phyloP scores from a whole-genome alignment of 108 stramenopile species.

The Cyclotella choctawhatcheeana region DNA sequence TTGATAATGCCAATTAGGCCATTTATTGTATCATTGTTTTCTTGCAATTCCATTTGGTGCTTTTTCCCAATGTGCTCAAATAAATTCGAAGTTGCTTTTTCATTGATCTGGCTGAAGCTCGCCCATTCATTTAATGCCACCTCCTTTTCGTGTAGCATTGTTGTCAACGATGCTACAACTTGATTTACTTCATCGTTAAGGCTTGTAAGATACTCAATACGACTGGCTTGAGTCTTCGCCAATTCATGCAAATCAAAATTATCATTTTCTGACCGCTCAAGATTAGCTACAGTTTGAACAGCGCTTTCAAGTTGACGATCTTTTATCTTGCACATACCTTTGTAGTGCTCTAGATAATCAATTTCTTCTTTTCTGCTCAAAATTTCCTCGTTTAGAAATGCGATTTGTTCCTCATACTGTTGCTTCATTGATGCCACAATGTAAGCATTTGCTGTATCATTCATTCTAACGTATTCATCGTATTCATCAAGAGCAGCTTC shows the following conservation, averaged over 20 bases:
- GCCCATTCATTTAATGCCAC: slow-evolving; percentile 15
- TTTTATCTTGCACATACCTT: background rate
- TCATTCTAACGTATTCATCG: slow-evolving; percentile 4
- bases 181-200: slow-evolving; percentile 9
- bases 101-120: slow-evolving; percentile 13
- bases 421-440: background rate
- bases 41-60: slow-evolving; percentile 6
- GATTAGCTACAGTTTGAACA: background rate
- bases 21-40: background rate
- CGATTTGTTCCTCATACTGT: background rate
- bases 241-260: background rate
- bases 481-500: slow-evolving; percentile 5
- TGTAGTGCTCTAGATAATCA: background rate
- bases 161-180: slow-evolving; percentile 3
- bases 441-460: background rate
- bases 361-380: background rate
- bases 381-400: background rate
- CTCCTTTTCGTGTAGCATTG: slow-evolving; percentile 25
- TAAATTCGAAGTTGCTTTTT: slow-evolving; percentile 13
- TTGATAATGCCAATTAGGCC: slow-evolving; percentile 14
- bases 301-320: background rate
- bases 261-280: background rate
- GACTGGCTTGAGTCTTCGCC: background rate
- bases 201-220: background rate
- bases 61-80: slow-evolving; percentile 5